Conservation (phyloP, 2,329 filamentous ascomycete species). For the Alternaria gansuensis region DNA sequence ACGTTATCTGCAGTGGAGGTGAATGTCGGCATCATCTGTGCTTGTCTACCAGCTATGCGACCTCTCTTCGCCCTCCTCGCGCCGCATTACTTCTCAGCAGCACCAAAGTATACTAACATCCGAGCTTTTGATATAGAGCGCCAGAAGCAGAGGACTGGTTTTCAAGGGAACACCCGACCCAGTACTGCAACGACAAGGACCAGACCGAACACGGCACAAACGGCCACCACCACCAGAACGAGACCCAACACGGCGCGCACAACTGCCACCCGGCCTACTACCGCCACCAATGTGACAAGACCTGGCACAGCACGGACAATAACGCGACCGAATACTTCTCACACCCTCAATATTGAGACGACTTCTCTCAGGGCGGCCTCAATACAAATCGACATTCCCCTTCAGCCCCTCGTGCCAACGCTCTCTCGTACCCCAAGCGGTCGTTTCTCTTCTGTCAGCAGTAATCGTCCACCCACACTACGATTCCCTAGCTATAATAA, state of each 20-base stretch:
- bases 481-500: slow-evolving; percentile 10
- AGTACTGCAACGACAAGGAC: slow-evolving; percentile 8
- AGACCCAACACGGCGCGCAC: neutral
- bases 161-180: slow-evolving; percentile 22
- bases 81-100: slow-evolving; percentile 48
- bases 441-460: slow-evolving; percentile 11
- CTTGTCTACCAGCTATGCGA: slow-evolving; percentile 49
- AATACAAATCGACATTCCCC: slow-evolving; percentile 4
- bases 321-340: slow-evolving; percentile 2
- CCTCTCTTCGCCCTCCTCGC: slow-evolving; percentile 50
- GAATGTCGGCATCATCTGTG: slow-evolving; percentile 49
- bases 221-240: neutral
- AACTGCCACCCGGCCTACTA: slow-evolving; percentile 5
- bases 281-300: neutral
- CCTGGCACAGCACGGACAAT: neutral
- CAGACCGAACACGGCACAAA: slow-evolving; percentile 17
- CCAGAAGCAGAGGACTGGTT: slow-evolving; percentile 24
- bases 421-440: slow-evolving; percentile 26
- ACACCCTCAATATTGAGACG: neutral
- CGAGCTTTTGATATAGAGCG: slow-evolving; percentile 35
- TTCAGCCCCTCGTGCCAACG: slow-evolving; percentile 14
- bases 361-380: slow-evolving; percentile 1
- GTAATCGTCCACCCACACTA: slow-evolving; percentile 10
- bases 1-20: slow-evolving; percentile 47
- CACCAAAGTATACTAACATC: slow-evolving; percentile 26